Evolutionary conservation across 2,329 filamentous ascomycete species (phyloP), one percentile per base, ranked within the genome.

Genomic region (Colletotrichum cereale): DNA sequence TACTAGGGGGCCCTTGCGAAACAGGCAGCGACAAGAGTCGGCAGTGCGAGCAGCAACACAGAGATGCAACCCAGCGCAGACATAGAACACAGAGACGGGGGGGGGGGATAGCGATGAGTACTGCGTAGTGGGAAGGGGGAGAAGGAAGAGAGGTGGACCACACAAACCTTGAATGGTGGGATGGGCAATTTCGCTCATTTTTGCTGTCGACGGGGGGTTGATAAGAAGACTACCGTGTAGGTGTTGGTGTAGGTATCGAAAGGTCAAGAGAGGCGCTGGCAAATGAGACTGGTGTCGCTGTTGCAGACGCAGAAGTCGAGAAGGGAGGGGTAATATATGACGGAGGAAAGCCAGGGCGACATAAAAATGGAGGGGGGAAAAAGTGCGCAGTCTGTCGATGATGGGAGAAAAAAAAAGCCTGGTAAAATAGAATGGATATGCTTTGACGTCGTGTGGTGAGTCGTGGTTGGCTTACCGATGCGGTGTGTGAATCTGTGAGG

Each of bases 91-190:
- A 52, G 31, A 58, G 18, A 31, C 26, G 57, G 42, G 21, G 42
- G 4, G 21, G 42, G 21, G 21, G 18, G 40, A 38, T n/a, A 42
- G 31, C 56, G 14, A 48, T 1, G n/a, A 38, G n/a, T 24, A 18
- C 40, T 31, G 34, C 57, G 67, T 50, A 56, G 40, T 42, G 36
- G 60, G 24, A 31, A 52, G 18, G 52, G 40, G 55, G 31, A 29
- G 31, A 66, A n/a, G 26, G 38, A 57, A 24, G 52, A 50, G 38
- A 47, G 48, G 65, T 63, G 66, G 67, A 61, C 62, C 67, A 38
- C 38, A 84, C 85, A 73, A 84, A 89, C 87, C 87, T 82, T 89
- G 83, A 82, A 89, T 89, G 79, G 87, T 89, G 77, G 81, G 80
- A 83, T 89, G 87, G 70, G 83, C 83, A 77, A 88, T 87, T 75